A percentile compares a stretch with the other conserved stretches of the same genome.
These are phyloP conservation scores for Euphorbia schlechtendalii DNA, from an alignment of 441 rosid species.

Conservation along the genomic window DNA sequence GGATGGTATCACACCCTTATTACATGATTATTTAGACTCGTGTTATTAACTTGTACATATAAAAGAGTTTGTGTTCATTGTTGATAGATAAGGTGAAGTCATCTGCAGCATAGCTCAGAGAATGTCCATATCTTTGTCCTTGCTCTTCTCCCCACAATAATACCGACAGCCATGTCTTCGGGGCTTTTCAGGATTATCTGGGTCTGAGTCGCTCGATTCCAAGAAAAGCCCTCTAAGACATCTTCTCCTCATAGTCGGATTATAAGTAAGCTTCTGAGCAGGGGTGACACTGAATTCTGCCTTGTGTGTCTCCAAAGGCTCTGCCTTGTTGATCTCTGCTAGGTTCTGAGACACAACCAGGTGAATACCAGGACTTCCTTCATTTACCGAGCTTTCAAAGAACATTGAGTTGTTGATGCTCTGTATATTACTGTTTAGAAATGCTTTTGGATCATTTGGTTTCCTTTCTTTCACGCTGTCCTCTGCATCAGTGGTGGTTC, in stretches of 20 bases:
- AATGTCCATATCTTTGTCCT: slow-evolving; percentile 31
- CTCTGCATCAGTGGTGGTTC: slow-evolving; percentile 53
- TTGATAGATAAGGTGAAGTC: slow-evolving; percentile 5
- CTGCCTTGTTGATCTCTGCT: slow-evolving; percentile 25
- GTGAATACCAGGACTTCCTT: slow-evolving; percentile 64
- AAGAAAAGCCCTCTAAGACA: slow-evolving; percentile 73
- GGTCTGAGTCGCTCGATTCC: slow-evolving; percentile 70
- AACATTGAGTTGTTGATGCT: slow-evolving; percentile 64
- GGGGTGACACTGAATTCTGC: slow-evolving; percentile 34
- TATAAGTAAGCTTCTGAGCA: slow-evolving; percentile 42
- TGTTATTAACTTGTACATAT: slow-evolving; percentile 10
- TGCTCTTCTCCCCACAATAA: slow-evolving; percentile 33
- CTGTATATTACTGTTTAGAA: slow-evolving; percentile 60
- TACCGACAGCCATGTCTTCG: slow-evolving; percentile 67
- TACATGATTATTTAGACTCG: slow-evolving; percentile 1
- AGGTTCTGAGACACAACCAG: slow-evolving; percentile 26
- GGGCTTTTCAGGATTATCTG: slow-evolving; percentile 60
- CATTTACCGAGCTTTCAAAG: slow-evolving; percentile 47
- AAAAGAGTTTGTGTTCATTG: slow-evolving; percentile 3
- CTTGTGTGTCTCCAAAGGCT: slow-evolving; percentile 31
- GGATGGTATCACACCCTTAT: slow-evolving; percentile 31
- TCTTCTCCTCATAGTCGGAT: slow-evolving; percentile 57
- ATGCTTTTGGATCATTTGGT: slow-evolving; percentile 32
- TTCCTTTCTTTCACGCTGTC: slow-evolving; percentile 24
- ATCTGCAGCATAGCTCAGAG: slow-evolving; percentile 17